These are phyloP conservation scores for Infundibulicybe gibba DNA, from an alignment of 768 basidiomycete genomes.

Conservation along the genomic window DNA sequence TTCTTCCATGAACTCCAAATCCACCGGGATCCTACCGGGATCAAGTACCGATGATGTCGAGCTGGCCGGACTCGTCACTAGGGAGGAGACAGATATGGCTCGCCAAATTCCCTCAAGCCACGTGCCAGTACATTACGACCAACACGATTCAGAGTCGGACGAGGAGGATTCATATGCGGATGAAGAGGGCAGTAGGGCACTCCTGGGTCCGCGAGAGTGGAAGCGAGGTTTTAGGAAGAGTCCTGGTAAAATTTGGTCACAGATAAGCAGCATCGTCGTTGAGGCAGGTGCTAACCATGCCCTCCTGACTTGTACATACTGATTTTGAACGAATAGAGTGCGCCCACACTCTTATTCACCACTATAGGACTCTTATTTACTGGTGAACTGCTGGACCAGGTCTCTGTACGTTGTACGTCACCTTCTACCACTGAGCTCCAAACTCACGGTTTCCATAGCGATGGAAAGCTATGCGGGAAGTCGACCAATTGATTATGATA, in stretches of 20 bases:
- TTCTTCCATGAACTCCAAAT: too few species aligned
- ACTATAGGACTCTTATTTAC: constrained; percentile 85
- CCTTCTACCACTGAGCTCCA: neutral
- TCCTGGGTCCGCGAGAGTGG: neutral
- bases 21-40: too few species aligned
- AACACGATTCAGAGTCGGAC: neutral
- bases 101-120: neutral
- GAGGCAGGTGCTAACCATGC: constrained; percentile 47
- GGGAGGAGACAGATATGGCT: neutral
- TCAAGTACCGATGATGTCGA: too few species aligned
- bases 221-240: neutral
- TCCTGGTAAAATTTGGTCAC: constrained; percentile 26
- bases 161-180: neutral
- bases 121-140: neutral
- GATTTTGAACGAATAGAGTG: constrained; percentile 49
- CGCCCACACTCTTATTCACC: constrained; percentile 83
- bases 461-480: constrained; percentile 85
- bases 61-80: too few species aligned
- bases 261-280: constrained; percentile 58
- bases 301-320: neutral
- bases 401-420: constrained; percentile 57
- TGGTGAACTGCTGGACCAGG: constrained; percentile 82
- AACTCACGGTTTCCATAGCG: constrained; percentile 36
- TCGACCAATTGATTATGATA: constrained; percentile 96
- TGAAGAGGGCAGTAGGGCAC: neutral